phyloP scores from a whole-genome alignment of 1,284 basidiomycete species.

The Ceratobasidium sp. region DNA sequence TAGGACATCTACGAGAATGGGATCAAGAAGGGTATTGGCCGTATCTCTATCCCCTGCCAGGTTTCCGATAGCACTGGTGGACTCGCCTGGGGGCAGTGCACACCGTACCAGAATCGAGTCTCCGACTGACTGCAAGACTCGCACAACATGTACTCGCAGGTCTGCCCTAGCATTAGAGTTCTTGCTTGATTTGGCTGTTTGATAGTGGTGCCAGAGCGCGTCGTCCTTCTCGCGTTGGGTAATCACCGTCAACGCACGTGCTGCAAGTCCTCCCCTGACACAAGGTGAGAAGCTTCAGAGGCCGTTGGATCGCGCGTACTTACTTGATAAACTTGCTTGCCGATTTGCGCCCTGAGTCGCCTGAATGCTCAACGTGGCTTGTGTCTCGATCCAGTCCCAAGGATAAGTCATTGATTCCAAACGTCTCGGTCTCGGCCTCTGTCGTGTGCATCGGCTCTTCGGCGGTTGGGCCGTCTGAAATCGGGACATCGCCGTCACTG shows the following conservation, averaged over 20 bases:
- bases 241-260: conserved; percentile 31
- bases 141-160: conserved; percentile 23
- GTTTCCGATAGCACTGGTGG: background rate
- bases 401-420: conserved; percentile 24
- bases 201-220: conserved; percentile 30
- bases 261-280: conserved; percentile 32
- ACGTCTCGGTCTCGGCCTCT: conserved; percentile 21
- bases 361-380: conserved; percentile 5
- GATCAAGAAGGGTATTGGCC: background rate
- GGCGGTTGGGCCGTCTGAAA: conserved; percentile 11
- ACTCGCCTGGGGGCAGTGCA: background rate
- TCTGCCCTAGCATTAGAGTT: conserved; percentile 14
- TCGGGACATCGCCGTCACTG: conserved; percentile 3
- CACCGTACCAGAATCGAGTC: conserved; percentile 25
- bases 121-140: conserved; percentile 6
- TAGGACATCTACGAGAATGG: conserved; percentile 2
- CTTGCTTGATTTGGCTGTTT: conserved; percentile 31
- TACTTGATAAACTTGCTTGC: conserved; percentile 38
- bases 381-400: conserved; percentile 9
- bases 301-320: background rate
- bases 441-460: conserved; percentile 2
- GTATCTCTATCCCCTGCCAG: background rate
- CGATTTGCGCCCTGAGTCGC: conserved; percentile 1
- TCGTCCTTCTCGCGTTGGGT: conserved; percentile 32
- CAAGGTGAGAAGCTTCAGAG: conserved; percentile 5